phyloP scores from a whole-genome alignment of 2,329 filamentous ascomycete species.

The Fusarium verticillioides region DNA sequence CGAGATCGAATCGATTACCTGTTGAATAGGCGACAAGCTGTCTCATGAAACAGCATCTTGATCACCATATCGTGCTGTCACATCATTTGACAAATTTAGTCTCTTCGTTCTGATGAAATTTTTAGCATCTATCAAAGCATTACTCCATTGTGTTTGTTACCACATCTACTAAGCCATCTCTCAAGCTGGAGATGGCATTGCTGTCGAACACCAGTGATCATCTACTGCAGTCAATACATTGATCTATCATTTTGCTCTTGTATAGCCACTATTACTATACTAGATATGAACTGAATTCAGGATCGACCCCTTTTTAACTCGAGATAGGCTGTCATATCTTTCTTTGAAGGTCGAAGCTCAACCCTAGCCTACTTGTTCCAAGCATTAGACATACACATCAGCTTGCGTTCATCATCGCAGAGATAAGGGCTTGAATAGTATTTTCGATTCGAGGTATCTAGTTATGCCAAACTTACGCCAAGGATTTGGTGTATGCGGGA shows the following conservation, averaged over 20 bases:
- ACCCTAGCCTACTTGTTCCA: neutral
- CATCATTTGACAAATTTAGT: neutral
- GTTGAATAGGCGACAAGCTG: neutral
- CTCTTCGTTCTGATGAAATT: neutral
- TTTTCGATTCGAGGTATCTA: neutral
- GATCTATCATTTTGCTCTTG: neutral
- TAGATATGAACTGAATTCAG: too few species aligned
- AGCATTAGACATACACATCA: neutral
- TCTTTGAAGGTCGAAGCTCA: neutral
- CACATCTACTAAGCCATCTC: neutral
- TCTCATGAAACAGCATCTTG: neutral
- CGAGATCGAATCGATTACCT: neutral
- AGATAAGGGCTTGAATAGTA: neutral
- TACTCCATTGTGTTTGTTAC: neutral
- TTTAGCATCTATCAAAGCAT: neutral
- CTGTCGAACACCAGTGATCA: neutral
- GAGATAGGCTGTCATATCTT: neutral
- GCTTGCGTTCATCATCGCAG: neutral
- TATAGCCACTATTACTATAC: too few species aligned
- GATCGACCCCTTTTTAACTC: neutral
- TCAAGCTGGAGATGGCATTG: neutral
- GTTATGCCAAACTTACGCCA: neutral
- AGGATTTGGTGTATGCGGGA: too few species aligned
- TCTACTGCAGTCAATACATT: rapidly evolving
- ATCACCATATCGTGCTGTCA: neutral